Evolutionary conservation across 23 red algal species (phyloP).

Genomic region (Gracilaria vermiculophylla): DNA sequence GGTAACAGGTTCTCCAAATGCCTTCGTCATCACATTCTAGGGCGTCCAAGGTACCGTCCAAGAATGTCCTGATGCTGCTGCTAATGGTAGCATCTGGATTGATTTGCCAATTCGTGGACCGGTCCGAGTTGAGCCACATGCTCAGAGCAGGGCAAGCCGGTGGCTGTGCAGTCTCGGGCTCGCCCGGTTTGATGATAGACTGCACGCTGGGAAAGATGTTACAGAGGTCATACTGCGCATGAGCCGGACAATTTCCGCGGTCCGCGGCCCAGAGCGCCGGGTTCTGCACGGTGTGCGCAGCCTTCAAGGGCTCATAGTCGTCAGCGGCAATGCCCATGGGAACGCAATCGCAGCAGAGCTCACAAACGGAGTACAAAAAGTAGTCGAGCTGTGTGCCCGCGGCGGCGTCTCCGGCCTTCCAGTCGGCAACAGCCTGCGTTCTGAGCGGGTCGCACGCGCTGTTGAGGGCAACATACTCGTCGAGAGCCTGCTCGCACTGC

Average conservation of each 20-base stretch:
- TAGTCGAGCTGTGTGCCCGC: constrained; percentile 36
- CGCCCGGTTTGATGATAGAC: constrained; percentile 40
- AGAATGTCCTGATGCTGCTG: background rate
- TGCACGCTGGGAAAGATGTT: constrained; percentile 39
- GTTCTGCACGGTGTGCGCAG: constrained; percentile 16
- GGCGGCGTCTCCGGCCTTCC: constrained; percentile 10
- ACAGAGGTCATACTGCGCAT: constrained; percentile 52
- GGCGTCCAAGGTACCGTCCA: constrained; percentile 1
- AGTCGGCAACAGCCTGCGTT: background rate
- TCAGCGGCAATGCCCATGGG: constrained; percentile 35
- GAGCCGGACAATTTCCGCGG: constrained; percentile 56
- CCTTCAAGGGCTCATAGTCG: constrained; percentile 8
- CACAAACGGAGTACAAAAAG: constrained; percentile 66
- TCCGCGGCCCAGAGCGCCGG: constrained; percentile 54
- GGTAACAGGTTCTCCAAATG: constrained; percentile 42
- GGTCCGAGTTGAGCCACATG: constrained; percentile 24
- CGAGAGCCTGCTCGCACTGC: constrained; percentile 6
- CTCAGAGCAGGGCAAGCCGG: constrained; percentile 8
- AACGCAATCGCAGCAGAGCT: constrained; percentile 60
- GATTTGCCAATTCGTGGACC: constrained; percentile 14
- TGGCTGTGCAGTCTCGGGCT: background rate
- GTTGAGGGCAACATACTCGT: constrained; percentile 34
- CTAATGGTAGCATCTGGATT: constrained; percentile 43
- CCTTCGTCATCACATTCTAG: constrained; percentile 5
- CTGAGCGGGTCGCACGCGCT: constrained; percentile 19